These are phyloP conservation scores for Cryptosporidium andersoni DNA, from an alignment of 169 alveolate genomes.

Conservation along the genomic window DNA sequence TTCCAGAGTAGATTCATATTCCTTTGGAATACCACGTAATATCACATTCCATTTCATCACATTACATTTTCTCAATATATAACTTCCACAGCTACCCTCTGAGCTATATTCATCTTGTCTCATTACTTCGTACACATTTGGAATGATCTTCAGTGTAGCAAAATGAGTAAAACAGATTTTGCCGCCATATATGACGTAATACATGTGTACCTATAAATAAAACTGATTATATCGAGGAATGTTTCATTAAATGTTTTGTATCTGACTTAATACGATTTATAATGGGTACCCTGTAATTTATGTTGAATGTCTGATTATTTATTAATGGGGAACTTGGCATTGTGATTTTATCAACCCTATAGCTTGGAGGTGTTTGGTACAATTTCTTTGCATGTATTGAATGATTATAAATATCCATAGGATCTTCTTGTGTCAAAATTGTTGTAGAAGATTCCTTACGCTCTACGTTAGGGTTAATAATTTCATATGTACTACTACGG, in stretches of 20 bases:
- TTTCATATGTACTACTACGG: slow-evolving; percentile 55
- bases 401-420: neutral
- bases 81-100: slow-evolving; percentile 60
- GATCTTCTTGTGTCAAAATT: slow-evolving; percentile 26
- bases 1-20: neutral
- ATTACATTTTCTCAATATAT: slow-evolving; percentile 36
- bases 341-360: neutral
- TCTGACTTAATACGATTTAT: neutral
- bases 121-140: neutral
- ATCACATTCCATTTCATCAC: slow-evolving; percentile 63
- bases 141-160: neutral
- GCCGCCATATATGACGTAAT: neutral
- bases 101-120: slow-evolving; percentile 4
- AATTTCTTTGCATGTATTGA: neutral
- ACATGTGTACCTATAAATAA: neutral
- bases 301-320: too few relatives aligned
- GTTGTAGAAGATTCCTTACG: slow-evolving; percentile 14
- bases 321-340: too few relatives aligned
- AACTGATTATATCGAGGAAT: neutral
- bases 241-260: neutral
- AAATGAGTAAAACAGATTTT: neutral
- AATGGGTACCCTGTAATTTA: neutral
- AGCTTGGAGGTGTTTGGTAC: neutral
- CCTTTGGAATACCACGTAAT: slow-evolving; percentile 30
- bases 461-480: slow-evolving; percentile 19